phyloP scores from a whole-genome alignment of 2,329 filamentous ascomycete genomes.

The Talaromyces amestolkiae region DNA sequence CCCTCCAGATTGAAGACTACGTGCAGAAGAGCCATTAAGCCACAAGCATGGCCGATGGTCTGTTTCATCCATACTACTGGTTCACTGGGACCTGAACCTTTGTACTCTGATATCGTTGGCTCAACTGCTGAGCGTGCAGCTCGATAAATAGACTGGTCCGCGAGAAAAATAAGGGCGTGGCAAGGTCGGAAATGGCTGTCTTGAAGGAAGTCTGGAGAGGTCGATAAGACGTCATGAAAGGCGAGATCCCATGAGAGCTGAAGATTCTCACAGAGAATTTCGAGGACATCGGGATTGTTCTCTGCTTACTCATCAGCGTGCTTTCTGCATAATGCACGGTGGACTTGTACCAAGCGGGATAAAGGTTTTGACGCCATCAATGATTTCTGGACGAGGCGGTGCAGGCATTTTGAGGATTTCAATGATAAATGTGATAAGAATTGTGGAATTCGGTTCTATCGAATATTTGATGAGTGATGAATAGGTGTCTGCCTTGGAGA shows the following conservation, averaged over 20 bases:
- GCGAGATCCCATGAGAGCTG: slow-evolving; percentile 47
- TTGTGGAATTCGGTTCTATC: neutral
- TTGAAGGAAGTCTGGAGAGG: slow-evolving; percentile 51
- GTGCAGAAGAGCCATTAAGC: slow-evolving; percentile 58
- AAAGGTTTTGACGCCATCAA: slow-evolving; percentile 34
- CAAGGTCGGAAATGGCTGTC: slow-evolving; percentile 53
- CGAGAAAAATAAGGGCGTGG: slow-evolving; percentile 43
- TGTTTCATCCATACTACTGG: slow-evolving; percentile 60
- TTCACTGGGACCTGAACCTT: slow-evolving; percentile 48
- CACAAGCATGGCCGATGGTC: slow-evolving; percentile 59
- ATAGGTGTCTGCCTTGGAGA: neutral
- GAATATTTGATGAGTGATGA: neutral
- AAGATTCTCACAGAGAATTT: slow-evolving; percentile 49
- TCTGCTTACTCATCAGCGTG: slow-evolving; percentile 37
- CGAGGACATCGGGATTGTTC: slow-evolving; percentile 58
- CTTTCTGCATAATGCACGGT: neutral
- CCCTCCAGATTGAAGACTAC: slow-evolving; percentile 49
- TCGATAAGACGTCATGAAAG: slow-evolving; percentile 56
- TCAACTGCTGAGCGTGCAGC: slow-evolving; percentile 7
- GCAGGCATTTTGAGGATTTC: neutral
- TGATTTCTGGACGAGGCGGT: slow-evolving; percentile 19
- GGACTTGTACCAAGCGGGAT: slow-evolving; percentile 30
- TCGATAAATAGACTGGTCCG: slow-evolving; percentile 1
- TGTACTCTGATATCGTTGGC: slow-evolving; percentile 35
- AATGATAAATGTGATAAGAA: neutral